Evolutionary conservation across 2,329 filamentous ascomycete species (phyloP).

Genomic region (Cercospora beticola): DNA sequence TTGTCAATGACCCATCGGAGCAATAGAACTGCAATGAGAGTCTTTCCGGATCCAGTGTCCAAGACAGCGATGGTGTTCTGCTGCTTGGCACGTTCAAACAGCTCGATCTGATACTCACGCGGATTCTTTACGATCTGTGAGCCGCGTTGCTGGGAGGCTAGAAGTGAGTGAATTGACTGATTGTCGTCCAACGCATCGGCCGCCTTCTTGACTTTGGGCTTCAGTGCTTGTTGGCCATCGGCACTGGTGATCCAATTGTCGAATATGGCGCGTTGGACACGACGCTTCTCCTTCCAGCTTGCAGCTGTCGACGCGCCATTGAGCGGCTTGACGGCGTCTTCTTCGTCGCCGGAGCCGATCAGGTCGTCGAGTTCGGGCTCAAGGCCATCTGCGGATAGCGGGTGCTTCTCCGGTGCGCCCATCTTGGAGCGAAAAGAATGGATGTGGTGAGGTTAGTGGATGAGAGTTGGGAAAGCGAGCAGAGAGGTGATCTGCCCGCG

Average conservation of each 20-base stretch:
- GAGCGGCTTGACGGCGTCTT: constrained; percentile 13
- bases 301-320: constrained; percentile 25
- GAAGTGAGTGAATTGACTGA: constrained; percentile 54
- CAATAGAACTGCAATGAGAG: constrained; percentile 86
- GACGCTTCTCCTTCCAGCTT: constrained; percentile 40
- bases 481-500: neutral
- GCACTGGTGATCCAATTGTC: constrained; percentile 44
- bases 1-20: constrained; percentile 72
- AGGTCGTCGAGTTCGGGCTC: constrained; percentile 7
- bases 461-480: constrained; percentile 3
- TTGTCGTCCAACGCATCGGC: constrained; percentile 45
- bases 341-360: constrained; percentile 28
- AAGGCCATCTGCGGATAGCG: neutral
- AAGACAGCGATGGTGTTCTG: constrained; percentile 90
- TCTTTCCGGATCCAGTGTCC: constrained; percentile 95
- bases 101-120: constrained; percentile 85
- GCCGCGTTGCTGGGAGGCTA: constrained; percentile 52
- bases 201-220: constrained; percentile 38
- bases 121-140: constrained; percentile 69
- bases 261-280: constrained; percentile 46
- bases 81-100: constrained; percentile 82
- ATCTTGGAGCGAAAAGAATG: constrained; percentile 12
- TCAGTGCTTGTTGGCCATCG: constrained; percentile 45
- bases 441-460: constrained; percentile 6
- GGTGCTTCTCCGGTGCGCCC: constrained; percentile 15